Base-by-base conservation (phyloP, 345 rosid genomes). In the Punica granatum region DNA sequence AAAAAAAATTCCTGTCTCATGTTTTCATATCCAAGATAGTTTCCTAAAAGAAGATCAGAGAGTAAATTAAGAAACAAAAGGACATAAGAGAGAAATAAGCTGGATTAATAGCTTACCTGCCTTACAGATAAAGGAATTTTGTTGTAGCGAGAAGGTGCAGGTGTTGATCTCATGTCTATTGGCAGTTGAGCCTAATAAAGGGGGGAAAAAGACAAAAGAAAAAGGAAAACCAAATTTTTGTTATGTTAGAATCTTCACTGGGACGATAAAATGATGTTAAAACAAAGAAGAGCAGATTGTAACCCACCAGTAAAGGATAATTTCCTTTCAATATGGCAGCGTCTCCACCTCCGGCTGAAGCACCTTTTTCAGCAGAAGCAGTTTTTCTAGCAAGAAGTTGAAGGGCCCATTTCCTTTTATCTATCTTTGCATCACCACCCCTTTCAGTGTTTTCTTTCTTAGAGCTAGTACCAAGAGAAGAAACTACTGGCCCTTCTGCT, bases 331-430 rank as follows among this genome's bases (percentile, higher is more conserved):
- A 83, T 63, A 72, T 75, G 4, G 83, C 88, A 76, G 66, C 77
- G 67, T 82, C 90, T 78, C 85, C 92, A 73, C 78, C 83, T 64
- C 72, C 74, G 70, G 77, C 68, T 34, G 76, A 67, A 72, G 83
- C 80, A 82, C 53, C 78, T 77, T 76, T 83, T 72, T 76, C 74
- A 51, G 79, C 81, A 72, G 79, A 82, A 64, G 90, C 87, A 74
- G 72, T 88, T 83, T 89, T 94, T 70, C 99, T 83, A 14, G 99
- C 97, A 79, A 94, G 99, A 73, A 94, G 85, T 80, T 88, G 88
- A 75, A 89, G 71, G 60, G 99, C 99, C 95, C 92, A 91, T 76
- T 91, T 91, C 70, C 92, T 88, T 83, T 88, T 91, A 82, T 94
- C 99, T 67, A 73, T 69, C 80, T 85, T 94, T 69, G 69, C 78